A percentile compares a stretch with the other conserved stretches of the same genome.
phyloP scores from a whole-genome alignment of 257 asterid genomes.

The Gentiana dahurica region DNA sequence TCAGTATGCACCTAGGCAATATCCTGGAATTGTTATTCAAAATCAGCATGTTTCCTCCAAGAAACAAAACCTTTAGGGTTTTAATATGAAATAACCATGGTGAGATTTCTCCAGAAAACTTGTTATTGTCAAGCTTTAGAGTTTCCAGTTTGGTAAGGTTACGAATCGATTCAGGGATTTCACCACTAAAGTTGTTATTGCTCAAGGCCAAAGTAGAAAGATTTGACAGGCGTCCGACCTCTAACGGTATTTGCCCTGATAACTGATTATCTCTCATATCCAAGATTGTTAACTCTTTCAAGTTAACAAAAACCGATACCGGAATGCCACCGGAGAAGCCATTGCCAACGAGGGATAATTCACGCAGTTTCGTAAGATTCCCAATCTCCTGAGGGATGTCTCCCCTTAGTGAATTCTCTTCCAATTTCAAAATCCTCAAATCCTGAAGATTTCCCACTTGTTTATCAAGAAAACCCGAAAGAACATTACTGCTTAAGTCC shows the following conservation, averaged over 20 bases:
- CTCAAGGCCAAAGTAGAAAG: conserved; percentile 21
- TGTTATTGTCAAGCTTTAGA: conserved; percentile 17
- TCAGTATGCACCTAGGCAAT: conserved; percentile 18
- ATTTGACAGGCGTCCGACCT: conserved; percentile 16
- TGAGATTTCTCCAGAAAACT: conserved; percentile 19
- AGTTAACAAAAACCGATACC: conserved; percentile 1
- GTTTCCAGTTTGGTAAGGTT: conserved; percentile 17
- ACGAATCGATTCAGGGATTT: conserved; percentile 14
- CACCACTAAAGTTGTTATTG: conserved; percentile 23
- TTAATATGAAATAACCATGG: conserved; percentile 16
- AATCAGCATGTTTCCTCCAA: conserved; percentile 17
- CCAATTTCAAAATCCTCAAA: conserved; percentile 15
- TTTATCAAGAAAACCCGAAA: conserved; percentile 10
- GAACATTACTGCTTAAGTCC: conserved; percentile 15
- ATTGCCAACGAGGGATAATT: conserved; percentile 14
- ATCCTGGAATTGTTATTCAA: conserved; percentile 14
- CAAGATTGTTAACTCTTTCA: conserved; percentile 11
- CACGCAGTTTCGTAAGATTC: conserved; percentile 13
- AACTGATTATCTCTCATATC: conserved; percentile 16
- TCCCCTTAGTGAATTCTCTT: conserved; percentile 12
- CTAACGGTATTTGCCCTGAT: conserved; percentile 13
- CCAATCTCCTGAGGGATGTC: conserved; percentile 21
- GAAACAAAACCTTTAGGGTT: conserved; percentile 12
- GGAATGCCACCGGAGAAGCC: conserved; percentile 21
- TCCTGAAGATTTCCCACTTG: conserved; percentile 10